phyloP scores from a whole-genome alignment of 208 protist species.

The Naegleria gruberi region DNA sequence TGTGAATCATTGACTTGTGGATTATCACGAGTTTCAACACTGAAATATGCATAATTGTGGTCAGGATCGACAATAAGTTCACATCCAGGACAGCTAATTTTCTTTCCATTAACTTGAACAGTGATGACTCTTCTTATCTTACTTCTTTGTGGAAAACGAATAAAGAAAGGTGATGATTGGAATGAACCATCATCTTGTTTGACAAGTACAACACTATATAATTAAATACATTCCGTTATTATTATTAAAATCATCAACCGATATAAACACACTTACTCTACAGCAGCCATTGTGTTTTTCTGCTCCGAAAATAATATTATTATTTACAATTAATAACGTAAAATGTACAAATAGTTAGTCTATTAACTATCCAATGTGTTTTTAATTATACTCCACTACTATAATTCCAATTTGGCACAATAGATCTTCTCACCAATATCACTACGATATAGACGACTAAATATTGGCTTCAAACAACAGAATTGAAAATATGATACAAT shows the following conservation, averaged over 20 bases:
- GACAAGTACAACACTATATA: neutral
- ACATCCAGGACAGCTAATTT: neutral
- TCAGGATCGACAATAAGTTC: neutral
- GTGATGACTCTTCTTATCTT: neutral
- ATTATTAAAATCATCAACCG: too few relatives aligned
- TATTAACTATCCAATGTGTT: too few relatives aligned
- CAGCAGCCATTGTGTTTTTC: neutral
- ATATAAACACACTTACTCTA: neutral
- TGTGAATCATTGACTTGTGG: neutral
- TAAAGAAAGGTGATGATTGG: neutral
- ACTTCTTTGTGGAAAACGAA: neutral
- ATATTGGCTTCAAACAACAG: too few relatives aligned
- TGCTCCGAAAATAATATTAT: neutral
- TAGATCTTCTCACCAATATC: too few relatives aligned
- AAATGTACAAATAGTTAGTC: too few relatives aligned
- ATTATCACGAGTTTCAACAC: neutral
- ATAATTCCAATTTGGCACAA: too few relatives aligned
- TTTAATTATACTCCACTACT: too few relatives aligned
- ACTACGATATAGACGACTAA: too few relatives aligned
- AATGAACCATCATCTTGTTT: slow-evolving; percentile 6
- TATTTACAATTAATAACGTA: too few relatives aligned
- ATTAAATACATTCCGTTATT: too few relatives aligned
- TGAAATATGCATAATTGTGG: neutral
- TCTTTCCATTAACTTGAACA: neutral
- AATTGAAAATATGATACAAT: too few relatives aligned